Base-by-base conservation (phyloP, 192 early-diverging fungal genomes). In the Lunasporangiospora selenospora region DNA sequence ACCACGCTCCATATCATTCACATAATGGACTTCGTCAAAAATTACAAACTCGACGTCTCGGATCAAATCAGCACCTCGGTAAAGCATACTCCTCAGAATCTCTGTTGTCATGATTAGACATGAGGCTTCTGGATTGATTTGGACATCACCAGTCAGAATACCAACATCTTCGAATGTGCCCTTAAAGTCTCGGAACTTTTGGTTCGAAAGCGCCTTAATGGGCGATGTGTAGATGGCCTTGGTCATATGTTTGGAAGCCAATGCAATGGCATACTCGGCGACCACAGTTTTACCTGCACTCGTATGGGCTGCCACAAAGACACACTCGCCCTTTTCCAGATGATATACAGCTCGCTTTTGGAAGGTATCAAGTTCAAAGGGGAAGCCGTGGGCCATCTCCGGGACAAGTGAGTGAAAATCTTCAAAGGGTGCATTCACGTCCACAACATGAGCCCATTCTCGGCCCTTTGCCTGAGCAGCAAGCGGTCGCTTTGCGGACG, bases 91-190 rank as follows among this genome's bases (percentile, higher is more conserved):
- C 48, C 95, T 83, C 46, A 99, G 80, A 85, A 99, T 97, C 70
- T 99, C 97, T 7, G 97, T 99, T 5, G 97, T 99, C 96, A 99
- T 98, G 53, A 99, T 90, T 42, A 99, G 82, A 65, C 97, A 99
- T 16, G 90, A 86, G n/a, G 95, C 96, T 79, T 97, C 95, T 0
- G 96, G 94, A 24, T 86, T 84, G 62, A 99, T 98, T 79, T 99
- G 95, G 15, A 98, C 90, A 78, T 99, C 97, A 32, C 97, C 97
- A 0, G 97, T 99, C 12, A 99, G 77, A 49, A 99, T 99, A 19
- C 97, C 97, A 7, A 99, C 95, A 53, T 95, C 94, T 44, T 88
- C 88, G 48, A 89, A 89, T 0, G 89, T 89, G 13, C 83, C 69
- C 50, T 87, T 85, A 77, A 99, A 99, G 75, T 99, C 97, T 45